These are phyloP conservation scores for Crataegus laevigata DNA, from an alignment of 306 rosid genomes.

Conservation along the genomic window DNA sequence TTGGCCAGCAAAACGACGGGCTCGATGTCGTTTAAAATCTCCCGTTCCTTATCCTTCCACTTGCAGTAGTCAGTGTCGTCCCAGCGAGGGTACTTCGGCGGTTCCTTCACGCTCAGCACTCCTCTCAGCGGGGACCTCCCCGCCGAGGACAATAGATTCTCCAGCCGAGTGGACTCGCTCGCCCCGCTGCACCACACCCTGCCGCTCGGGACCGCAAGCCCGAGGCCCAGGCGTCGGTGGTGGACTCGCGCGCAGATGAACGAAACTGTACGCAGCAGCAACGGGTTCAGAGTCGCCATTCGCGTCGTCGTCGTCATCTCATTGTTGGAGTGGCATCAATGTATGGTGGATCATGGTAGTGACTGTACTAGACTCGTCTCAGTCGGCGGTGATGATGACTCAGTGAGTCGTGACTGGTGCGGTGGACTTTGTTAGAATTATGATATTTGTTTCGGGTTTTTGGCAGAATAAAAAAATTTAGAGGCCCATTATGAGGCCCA, in stretches of 20 bases:
- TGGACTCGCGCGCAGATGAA: slow-evolving; percentile 38
- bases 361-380: background rate
- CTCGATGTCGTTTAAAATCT: slow-evolving; percentile 57
- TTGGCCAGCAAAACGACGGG: slow-evolving; percentile 52
- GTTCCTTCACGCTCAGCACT: slow-evolving; percentile 19
- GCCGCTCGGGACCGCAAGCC: slow-evolving; percentile 12
- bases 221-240: slow-evolving; percentile 23
- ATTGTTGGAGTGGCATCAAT: slow-evolving; percentile 10
- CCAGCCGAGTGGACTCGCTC: slow-evolving; percentile 27
- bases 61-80: slow-evolving; percentile 50
- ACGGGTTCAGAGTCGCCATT: slow-evolving; percentile 46
- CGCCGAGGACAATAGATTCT: slow-evolving; percentile 8
- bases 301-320: background rate
- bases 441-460: background rate
- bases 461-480: background rate
- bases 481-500: background rate
- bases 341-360: background rate
- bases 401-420: background rate
- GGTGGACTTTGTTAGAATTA: background rate
- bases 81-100: slow-evolving; percentile 24
- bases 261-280: slow-evolving; percentile 31
- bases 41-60: slow-evolving; percentile 60
- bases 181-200: slow-evolving; percentile 37
- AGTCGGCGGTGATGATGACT: background rate
- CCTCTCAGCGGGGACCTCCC: slow-evolving; percentile 8